These are phyloP conservation scores for Podila clonocystis DNA, from an alignment of 192 early-diverging fungal species.

Conservation along the genomic window DNA sequence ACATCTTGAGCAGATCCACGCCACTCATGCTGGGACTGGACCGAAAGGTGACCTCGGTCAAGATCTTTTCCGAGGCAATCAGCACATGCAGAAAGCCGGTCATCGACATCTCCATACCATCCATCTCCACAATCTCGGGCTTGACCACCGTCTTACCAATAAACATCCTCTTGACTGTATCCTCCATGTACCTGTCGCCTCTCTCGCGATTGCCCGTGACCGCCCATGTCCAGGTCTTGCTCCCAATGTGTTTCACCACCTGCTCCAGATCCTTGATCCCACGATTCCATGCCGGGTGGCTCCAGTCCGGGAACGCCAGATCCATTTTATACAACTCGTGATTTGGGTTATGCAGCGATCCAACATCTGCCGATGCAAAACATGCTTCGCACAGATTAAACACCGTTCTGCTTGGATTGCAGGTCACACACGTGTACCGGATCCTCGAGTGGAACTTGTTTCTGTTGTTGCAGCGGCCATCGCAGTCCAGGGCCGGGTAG, in stretches of 20 bases:
- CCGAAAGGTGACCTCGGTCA: not conserved
- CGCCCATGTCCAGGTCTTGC: not conserved
- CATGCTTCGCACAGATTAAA: not conserved
- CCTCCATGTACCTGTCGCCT: not conserved
- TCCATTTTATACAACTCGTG: conserved; percentile 1
- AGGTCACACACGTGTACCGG: not conserved
- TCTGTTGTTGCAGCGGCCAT: not conserved
- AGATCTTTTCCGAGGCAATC: not conserved
- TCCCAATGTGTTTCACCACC: not conserved
- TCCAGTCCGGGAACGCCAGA: conserved; percentile 1
- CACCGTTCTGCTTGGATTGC: not conserved
- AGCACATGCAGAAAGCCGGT: not conserved
- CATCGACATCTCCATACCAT: not conserved
- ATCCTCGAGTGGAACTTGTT: not conserved
- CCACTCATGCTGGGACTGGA: not conserved
- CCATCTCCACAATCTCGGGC: not conserved
- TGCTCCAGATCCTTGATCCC: not conserved
- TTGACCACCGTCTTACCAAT: not conserved
- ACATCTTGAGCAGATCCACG: not conserved
- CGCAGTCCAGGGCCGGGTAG: not conserved
- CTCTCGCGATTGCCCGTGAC: not conserved
- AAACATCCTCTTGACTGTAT: too few species aligned
- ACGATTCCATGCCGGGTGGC: not conserved
- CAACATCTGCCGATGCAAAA: not conserved
- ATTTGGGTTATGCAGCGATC: not conserved